Conservation (phyloP, 192 early-diverging fungal genomes). For the Gigaspora rosea region DNA sequence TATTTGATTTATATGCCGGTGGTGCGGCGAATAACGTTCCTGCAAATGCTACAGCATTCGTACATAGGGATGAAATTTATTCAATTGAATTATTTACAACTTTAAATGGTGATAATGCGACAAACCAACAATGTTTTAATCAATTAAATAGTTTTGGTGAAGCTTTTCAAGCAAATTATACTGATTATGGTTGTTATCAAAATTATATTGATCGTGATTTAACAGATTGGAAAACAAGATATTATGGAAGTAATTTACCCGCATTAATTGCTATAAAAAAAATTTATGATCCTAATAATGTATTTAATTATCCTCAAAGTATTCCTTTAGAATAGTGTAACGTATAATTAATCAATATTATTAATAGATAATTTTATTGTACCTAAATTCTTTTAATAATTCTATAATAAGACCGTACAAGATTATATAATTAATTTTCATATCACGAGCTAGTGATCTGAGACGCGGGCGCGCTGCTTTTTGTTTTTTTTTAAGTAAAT, state of each 20-base stretch:
- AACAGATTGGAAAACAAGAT: slow-evolving; percentile 38
- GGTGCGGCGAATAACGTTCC: slow-evolving; percentile 31
- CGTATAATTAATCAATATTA: too few species aligned
- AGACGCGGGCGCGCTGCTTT: too few species aligned
- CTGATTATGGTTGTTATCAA: background rate
- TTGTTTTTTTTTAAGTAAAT: too few species aligned
- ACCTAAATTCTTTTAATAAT: too few species aligned
- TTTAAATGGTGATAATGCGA: slow-evolving; percentile 12
- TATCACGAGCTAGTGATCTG: too few species aligned
- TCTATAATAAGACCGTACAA: too few species aligned
- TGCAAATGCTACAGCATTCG: slow-evolving; percentile 35
- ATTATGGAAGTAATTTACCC: slow-evolving; percentile 40
- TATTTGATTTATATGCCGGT: slow-evolving; percentile 43
- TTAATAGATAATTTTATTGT: too few species aligned
- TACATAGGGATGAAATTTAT: slow-evolving; percentile 39
- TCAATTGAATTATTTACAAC: slow-evolving; percentile 45
- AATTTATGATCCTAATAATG: slow-evolving; percentile 36
- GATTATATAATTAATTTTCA: too few species aligned
- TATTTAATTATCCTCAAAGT: slow-evolving; percentile 45
- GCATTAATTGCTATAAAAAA: slow-evolving; percentile 38
- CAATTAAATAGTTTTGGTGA: background rate
- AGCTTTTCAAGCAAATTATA: background rate
- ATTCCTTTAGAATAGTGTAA: slow-evolving; percentile 24
- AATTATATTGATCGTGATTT: slow-evolving; percentile 48
- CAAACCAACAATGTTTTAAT: background rate